phyloP scores from a whole-genome alignment of 208 protist species.

The Pavlovales sp. region DNA sequence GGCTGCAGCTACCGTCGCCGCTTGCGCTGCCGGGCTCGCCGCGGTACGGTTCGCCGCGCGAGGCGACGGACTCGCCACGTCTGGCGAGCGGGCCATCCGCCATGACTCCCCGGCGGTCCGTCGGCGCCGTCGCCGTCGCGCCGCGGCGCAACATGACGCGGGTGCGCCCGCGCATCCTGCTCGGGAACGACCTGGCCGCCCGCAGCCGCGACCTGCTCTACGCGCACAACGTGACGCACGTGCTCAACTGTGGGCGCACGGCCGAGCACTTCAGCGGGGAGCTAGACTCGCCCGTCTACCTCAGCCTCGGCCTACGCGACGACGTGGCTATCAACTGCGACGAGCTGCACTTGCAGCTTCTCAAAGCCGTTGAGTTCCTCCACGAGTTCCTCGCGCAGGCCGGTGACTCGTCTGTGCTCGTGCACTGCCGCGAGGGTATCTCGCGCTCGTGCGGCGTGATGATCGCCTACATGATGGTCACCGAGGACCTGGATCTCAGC shows the following conservation, averaged over 20 bases:
- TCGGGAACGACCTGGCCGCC: background rate
- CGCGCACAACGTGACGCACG: constrained; percentile 13
- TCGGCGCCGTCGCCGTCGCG: too few species aligned
- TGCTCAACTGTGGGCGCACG: constrained; percentile 10
- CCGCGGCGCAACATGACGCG: background rate
- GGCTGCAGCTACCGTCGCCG: background rate
- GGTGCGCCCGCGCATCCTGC: background rate
- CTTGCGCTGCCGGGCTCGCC: background rate
- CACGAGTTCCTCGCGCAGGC: background rate
- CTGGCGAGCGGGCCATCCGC: too few species aligned
- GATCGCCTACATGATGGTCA: background rate
- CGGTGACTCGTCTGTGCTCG: background rate
- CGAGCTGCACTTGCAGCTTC: background rate
- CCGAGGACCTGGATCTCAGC: background rate
- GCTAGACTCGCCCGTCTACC: background rate
- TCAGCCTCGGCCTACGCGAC: background rate
- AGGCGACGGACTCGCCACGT: too few species aligned
- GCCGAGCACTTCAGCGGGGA: background rate
- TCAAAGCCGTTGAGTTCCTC: background rate
- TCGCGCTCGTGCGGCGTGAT: background rate
- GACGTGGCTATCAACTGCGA: background rate
- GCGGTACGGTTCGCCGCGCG: background rate
- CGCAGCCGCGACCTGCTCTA: background rate
- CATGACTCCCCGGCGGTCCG: background rate
- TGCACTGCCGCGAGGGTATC: background rate